A percentile compares a stretch with the other conserved stretches of the same genome.
These are phyloP conservation scores for Corymbia calophylla DNA, from an alignment of 441 rosid species.

Conservation along the genomic window DNA sequence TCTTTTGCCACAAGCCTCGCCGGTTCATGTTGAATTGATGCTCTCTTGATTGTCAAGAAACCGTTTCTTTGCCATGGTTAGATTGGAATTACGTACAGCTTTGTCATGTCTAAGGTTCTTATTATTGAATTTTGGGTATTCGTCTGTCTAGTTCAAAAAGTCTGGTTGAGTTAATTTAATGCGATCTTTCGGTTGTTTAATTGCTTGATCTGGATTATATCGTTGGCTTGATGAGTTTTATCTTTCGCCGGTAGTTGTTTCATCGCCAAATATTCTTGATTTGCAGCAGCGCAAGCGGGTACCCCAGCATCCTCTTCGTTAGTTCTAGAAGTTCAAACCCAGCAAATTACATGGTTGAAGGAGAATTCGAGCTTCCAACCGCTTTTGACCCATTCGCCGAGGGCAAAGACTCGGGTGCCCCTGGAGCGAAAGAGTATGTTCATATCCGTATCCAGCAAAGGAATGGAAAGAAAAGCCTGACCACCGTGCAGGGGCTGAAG, in stretches of 20 bases:
- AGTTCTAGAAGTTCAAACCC: constrained; percentile 1
- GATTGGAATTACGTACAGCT: background rate
- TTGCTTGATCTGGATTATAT: background rate
- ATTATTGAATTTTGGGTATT: background rate
- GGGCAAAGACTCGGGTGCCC: constrained; percentile 40
- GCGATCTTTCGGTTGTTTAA: background rate
- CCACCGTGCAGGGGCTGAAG: constrained; percentile 53
- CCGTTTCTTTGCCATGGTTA: background rate
- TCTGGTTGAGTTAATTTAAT: background rate
- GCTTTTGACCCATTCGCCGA: constrained; percentile 73
- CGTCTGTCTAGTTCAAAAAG: background rate
- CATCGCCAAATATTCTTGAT: background rate
- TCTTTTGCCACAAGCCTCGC: background rate
- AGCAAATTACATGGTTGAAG: constrained; percentile 72
- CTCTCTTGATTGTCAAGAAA: background rate
- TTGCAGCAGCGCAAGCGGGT: background rate
- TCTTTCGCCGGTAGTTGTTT: background rate
- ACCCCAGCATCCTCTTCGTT: background rate
- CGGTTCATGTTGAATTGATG: background rate
- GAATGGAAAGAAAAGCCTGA: constrained; percentile 60
- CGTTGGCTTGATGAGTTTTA: background rate
- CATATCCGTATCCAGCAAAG: constrained; percentile 66
- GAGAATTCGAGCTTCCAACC: constrained; percentile 46
- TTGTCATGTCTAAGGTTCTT: background rate
- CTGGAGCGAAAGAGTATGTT: constrained; percentile 40